Conservation (phyloP, 2,329 filamentous ascomycete genomes). For the Penicillium frequentans region DNA sequence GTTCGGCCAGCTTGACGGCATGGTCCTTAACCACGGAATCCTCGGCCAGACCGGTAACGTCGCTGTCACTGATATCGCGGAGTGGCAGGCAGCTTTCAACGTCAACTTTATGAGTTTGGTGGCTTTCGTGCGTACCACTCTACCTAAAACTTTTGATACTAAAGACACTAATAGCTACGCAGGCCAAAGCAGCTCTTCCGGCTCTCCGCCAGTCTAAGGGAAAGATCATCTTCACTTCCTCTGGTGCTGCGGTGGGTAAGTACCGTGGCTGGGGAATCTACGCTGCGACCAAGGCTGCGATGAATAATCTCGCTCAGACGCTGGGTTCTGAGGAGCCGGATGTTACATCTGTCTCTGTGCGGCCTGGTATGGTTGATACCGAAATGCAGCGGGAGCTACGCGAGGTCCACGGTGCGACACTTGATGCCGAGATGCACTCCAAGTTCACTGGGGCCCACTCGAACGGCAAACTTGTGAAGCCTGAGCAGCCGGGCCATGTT, state of each 20-base stretch:
- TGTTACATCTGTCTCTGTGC: conserved; percentile 28
- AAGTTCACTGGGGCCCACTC: conserved; percentile 71
- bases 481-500: conserved; percentile 81
- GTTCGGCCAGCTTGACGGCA: conserved; percentile 73
- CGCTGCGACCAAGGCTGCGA: conserved; percentile 38
- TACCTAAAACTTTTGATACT: not conserved
- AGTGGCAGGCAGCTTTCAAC: conserved; percentile 76
- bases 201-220: conserved; percentile 35
- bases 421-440: conserved; percentile 58
- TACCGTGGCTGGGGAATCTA: conserved; percentile 40
- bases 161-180: not conserved
- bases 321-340: conserved; percentile 31
- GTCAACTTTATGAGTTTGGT: conserved; percentile 85
- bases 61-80: conserved; percentile 64
- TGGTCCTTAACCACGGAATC: conserved; percentile 86
- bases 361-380: conserved; percentile 37
- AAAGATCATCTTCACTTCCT: conserved; percentile 38
- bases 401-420: conserved; percentile 63
- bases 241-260: conserved; percentile 32
- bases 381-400: conserved; percentile 62
- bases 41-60: conserved; percentile 74
- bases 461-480: conserved; percentile 70
- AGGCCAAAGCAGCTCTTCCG: conserved; percentile 34
- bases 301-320: conserved; percentile 33
- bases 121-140: conserved; percentile 61